Evolutionary conservation across 2,329 filamentous ascomycete species (phyloP).

Genomic region (Hymenoscyphus repandus): DNA sequence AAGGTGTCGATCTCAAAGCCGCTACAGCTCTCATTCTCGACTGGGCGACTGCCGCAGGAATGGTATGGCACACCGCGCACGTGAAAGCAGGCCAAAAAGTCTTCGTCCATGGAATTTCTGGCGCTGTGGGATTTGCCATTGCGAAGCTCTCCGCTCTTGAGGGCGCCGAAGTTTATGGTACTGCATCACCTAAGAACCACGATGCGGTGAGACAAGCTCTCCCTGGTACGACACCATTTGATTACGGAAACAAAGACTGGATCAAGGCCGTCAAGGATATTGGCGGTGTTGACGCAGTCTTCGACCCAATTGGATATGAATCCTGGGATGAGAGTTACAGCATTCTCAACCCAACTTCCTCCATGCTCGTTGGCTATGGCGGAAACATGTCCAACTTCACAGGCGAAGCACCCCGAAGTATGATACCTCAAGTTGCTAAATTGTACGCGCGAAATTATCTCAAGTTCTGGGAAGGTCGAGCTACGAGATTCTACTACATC

Average conservation of each 20-base stretch:
- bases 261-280: conserved; percentile 1
- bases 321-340: conserved; percentile 9
- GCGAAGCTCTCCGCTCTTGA: background rate
- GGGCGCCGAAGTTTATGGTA: conserved; percentile 5
- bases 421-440: conserved; percentile 1
- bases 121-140: conserved; percentile 4
- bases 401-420: background rate
- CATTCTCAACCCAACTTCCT: background rate
- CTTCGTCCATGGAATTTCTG: conserved; percentile 8
- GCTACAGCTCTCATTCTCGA: conserved; percentile 5
- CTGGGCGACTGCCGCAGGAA: conserved; percentile 7
- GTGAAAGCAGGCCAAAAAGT: conserved; percentile 3
- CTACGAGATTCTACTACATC: conserved; percentile 4
- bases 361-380: conserved; percentile 4
- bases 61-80: conserved; percentile 1
- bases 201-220: background rate
- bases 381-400: conserved; percentile 5
- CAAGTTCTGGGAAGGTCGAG: conserved; percentile 8
- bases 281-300: conserved; percentile 4
- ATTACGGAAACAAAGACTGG: conserved; percentile 9
- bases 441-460: conserved; percentile 8
- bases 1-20: background rate
- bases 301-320: conserved; percentile 7
- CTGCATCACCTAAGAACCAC: conserved; percentile 5
- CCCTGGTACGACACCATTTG: conserved; percentile 2